These are phyloP conservation scores for Rhodamnia argentea DNA, from an alignment of 345 rosid genomes.

Conservation along the genomic window DNA sequence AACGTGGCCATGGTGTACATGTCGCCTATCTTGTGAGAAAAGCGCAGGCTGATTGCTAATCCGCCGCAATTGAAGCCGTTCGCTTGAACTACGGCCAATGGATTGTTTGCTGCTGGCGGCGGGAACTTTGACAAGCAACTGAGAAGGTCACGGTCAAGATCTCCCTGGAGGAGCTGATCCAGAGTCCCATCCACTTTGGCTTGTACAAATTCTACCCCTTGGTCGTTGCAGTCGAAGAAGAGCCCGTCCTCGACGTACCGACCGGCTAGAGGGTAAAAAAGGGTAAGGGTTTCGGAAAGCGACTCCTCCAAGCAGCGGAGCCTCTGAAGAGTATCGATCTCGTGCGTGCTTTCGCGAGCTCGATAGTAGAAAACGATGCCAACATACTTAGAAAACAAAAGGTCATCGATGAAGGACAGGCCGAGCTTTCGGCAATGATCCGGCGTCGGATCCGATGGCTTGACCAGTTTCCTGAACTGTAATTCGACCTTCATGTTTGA, in stretches of 20 bases:
- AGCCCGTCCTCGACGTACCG: neutral
- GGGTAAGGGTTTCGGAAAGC: neutral
- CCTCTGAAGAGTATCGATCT: neutral
- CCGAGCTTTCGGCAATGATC: neutral
- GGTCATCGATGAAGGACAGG: neutral
- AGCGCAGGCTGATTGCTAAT: neutral
- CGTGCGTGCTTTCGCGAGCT: too few species aligned
- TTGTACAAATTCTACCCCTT: neutral
- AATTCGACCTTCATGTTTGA: neutral
- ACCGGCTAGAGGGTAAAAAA: neutral
- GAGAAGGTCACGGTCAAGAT: neutral
- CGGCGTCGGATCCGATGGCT: neutral
- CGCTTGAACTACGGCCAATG: neutral
- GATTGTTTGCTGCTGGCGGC: neutral
- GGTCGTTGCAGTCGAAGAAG: neutral
- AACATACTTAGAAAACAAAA: neutral
- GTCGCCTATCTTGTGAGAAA: neutral
- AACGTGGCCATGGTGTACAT: neutral
- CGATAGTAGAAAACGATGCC: neutral
- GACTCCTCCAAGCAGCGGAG: neutral
- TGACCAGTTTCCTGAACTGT: neutral
- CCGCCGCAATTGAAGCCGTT: neutral
- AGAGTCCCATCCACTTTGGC: neutral
- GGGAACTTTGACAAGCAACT: neutral
- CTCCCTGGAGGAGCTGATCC: neutral